Base-by-base conservation (phyloP, 352 stramenopile species). In the Globisporangium yorkense region DNA sequence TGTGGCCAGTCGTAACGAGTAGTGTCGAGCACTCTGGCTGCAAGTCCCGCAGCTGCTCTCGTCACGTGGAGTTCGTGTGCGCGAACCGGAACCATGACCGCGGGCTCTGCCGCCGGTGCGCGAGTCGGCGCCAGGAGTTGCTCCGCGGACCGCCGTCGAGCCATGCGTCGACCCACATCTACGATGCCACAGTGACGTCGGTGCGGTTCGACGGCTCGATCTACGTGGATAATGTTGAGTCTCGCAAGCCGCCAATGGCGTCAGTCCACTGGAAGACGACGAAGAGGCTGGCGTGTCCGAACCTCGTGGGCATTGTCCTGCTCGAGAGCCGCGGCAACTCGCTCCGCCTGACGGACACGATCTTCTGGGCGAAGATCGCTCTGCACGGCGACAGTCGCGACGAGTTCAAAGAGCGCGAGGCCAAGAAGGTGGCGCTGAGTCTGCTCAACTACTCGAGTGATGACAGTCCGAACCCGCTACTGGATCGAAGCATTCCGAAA, bases 191-290 rank as follows among this genome's bases (percentile, higher is more conserved):
- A 0, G 74, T 94, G 40, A 58, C 58, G 0, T 59, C 55, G 1
- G 59, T 91, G 7, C 77, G 84, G 27, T 74, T 80, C 21, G 79
- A 89, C 47, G 84, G 82, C 6, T 82, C 76, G 3, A 61, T 94
- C 48, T 85, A 74, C 27, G 56, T 96, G 21, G 59, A 74, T 10
- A 65, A 89, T 10, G 63, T 94, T 9, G 59, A 61, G 24, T 91
- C 77, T 13, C 72, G 84, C 3, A 78, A 79, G 21, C 79, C 77
- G 5, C 84, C 82, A 6, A n/a, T 70, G 47, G 72, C 61, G 8
- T 49, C 59, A 0, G 88, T 94, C 54, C 84, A 96, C 31, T 96
- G 84, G 87, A 74, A 72, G 51, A 94, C 75, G 2, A 96, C 87
- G 2, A 89, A 86, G 50, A 72, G 87, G 1, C 60, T 96, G 0